phyloP scores from a whole-genome alignment of 1,284 basidiomycete genomes.

The Laetiporus sulphureus region DNA sequence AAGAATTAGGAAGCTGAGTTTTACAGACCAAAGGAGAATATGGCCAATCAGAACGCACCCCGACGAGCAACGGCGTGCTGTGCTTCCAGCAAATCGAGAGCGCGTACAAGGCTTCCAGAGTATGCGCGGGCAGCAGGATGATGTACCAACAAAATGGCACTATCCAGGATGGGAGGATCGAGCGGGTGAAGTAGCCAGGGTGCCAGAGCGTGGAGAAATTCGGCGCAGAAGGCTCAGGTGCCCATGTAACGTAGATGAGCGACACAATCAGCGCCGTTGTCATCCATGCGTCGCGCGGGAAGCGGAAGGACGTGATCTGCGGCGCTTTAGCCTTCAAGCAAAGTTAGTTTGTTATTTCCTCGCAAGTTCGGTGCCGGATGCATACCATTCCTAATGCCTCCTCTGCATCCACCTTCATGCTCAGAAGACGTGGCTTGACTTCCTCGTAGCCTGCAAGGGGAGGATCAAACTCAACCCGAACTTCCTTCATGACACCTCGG shows the following conservation, averaged over 20 bases:
- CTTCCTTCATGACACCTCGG: conserved; percentile 37
- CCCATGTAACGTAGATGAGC: conserved; percentile 35
- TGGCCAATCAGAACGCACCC: conserved; percentile 35
- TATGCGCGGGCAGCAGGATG: conserved; percentile 33
- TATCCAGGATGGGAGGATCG: conserved; percentile 13
- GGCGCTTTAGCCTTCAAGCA: conserved; percentile 51
- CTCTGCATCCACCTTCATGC: conserved; percentile 70
- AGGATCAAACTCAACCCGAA: conserved; percentile 57
- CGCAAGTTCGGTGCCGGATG: conserved; percentile 3
- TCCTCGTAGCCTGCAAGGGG: conserved; percentile 68
- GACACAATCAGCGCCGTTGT: conserved; percentile 20
- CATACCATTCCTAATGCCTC: conserved; percentile 70
- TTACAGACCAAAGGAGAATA: conserved; percentile 5
- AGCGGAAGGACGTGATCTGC: conserved; percentile 47
- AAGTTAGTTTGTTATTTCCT: not conserved
- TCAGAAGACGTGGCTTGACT: conserved; percentile 68
- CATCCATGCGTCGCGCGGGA: conserved; percentile 28
- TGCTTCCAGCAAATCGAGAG: conserved; percentile 48
- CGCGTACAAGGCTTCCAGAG: conserved; percentile 48
- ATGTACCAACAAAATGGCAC: conserved; percentile 27
- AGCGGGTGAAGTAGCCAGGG: conserved; percentile 11
- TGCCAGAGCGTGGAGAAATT: conserved; percentile 15
- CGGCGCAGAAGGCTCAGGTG: conserved; percentile 23
- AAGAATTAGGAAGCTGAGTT: conserved; percentile 7
- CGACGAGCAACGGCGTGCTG: conserved; percentile 41